Evolutionary conservation across 768 basidiomycete species (phyloP).

Genomic region (Cantharellus anzutake): DNA sequence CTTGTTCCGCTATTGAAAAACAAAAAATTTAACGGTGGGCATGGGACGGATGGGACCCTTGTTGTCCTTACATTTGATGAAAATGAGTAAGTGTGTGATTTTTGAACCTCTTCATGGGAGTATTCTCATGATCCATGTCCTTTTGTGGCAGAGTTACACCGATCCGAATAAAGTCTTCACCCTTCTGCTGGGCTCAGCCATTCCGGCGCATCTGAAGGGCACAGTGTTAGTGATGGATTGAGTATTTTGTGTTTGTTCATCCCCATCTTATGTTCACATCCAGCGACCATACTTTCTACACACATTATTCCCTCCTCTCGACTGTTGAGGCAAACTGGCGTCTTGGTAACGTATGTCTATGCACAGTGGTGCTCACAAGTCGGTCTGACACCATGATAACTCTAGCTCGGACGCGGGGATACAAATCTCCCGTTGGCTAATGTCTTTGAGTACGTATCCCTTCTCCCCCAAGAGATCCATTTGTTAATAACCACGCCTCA

Average conservation of each 20-base stretch:
- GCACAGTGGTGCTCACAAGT: not conserved
- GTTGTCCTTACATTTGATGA: slow-evolving; percentile 46
- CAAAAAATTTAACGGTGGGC: slow-evolving; percentile 26
- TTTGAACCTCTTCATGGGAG: no score
- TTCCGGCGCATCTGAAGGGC: slow-evolving; percentile 25
- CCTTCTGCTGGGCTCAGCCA: slow-evolving; percentile 24
- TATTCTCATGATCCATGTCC: no score
- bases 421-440: not conserved
- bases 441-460: not conserved
- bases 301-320: slow-evolving; percentile 38
- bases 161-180: slow-evolving; percentile 25
- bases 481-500: not conserved
- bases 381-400: not conserved
- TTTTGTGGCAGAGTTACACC: not conserved
- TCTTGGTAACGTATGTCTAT: slow-evolving; percentile 18
- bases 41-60: slow-evolving; percentile 25
- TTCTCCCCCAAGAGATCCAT: not conserved
- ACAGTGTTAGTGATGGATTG: slow-evolving; percentile 12
- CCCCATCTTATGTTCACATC: no score
- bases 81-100: slow-evolving; percentile 16
- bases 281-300: slow-evolving; percentile 35
- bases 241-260: not conserved
- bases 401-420: not conserved
- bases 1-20: slow-evolving; percentile 32
- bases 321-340: slow-evolving; percentile 44